phyloP scores from a whole-genome alignment of 2,329 filamentous ascomycete genomes.

The Monosporascus cannonballus region DNA sequence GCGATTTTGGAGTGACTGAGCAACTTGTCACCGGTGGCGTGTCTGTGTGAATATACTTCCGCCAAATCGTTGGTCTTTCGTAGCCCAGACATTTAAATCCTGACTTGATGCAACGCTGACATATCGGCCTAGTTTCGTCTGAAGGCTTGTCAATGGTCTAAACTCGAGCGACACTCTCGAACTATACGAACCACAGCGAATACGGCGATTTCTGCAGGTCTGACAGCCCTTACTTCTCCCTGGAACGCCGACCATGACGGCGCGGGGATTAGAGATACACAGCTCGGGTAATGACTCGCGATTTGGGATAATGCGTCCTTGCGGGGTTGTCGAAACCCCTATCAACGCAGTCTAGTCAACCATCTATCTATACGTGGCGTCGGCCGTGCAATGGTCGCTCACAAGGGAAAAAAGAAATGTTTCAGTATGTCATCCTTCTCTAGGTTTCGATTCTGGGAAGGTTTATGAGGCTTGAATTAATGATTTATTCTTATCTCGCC shows the following conservation, averaged over 20 bases:
- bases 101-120: constrained; percentile 11
- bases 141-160: constrained; percentile 1
- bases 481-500: no score
- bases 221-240: constrained; percentile 15
- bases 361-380: no score
- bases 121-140: constrained; percentile 14
- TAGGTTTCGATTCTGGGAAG: no score
- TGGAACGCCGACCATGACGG: constrained; percentile 13
- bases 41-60: constrained; percentile 9
- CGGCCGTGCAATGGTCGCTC: no score
- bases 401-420: no score
- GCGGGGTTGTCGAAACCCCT: not conserved
- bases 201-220: constrained; percentile 13
- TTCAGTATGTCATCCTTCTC: no score
- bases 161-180: no score
- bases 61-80: constrained; percentile 12
- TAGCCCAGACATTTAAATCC: constrained; percentile 14
- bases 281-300: not conserved
- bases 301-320: not conserved
- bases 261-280: not conserved
- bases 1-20: not conserved
- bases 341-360: no score
- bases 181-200: constrained; percentile 12
- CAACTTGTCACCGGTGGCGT: not conserved
- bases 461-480: no score